phyloP scores from a whole-genome alignment of 192 early-diverging fungal genomes.

The Nowakowskiella sp. region DNA sequence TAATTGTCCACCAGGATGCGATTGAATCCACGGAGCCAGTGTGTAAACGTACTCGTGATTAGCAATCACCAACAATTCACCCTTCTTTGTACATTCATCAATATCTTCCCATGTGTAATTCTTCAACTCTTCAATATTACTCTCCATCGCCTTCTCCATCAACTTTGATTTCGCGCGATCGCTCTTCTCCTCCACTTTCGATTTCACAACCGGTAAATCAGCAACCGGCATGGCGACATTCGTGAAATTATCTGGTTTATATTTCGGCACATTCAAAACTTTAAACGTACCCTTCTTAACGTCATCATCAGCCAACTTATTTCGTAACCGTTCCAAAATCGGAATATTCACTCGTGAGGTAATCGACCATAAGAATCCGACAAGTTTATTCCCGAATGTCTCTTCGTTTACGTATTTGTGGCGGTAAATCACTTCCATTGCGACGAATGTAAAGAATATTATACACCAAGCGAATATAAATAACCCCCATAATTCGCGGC shows the following conservation, averaged over 20 bases:
- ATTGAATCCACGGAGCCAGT: constrained; percentile 27
- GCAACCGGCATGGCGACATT: too few relatives aligned
- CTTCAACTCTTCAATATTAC: not conserved
- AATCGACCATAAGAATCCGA: not conserved
- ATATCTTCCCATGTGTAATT: constrained; percentile 29
- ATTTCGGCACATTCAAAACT: not conserved
- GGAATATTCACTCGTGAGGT: not conserved
- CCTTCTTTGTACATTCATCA: constrained; percentile 23
- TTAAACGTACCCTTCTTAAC: not conserved
- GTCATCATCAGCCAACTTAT: not conserved
- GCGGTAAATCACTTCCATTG: too few relatives aligned
- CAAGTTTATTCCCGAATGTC: too few relatives aligned
- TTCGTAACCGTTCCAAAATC: not conserved
- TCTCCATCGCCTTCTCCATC: not conserved
- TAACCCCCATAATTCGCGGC: not conserved
- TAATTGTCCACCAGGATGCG: constrained; percentile 39
- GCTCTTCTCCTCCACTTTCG: not conserved
- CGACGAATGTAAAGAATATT: too few relatives aligned
- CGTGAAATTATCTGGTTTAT: not conserved
- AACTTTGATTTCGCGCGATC: not conserved
- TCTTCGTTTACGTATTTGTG: too few relatives aligned
- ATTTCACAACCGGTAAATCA: too few relatives aligned
- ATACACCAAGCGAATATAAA: not conserved
- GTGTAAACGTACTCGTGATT: constrained; percentile 40
- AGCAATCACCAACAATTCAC: constrained; percentile 31